Conservation (phyloP, 352 stramenopile species). For the Phytopythium litorale region DNA sequence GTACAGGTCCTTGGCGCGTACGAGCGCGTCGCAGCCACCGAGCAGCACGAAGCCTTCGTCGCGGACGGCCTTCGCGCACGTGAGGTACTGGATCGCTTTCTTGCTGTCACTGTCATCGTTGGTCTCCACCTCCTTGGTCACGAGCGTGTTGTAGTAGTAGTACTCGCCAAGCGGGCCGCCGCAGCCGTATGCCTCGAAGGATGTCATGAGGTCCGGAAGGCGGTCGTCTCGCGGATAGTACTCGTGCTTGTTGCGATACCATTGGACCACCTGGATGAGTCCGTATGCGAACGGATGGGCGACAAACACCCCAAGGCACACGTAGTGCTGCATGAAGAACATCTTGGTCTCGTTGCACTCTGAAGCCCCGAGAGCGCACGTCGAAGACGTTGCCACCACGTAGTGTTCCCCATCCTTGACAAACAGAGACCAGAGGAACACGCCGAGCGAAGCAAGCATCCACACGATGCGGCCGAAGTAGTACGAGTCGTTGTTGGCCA, state of each 20-base stretch:
- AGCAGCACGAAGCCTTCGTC: slow-evolving; percentile 36
- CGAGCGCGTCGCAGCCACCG: slow-evolving; percentile 23
- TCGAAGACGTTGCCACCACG: slow-evolving; percentile 14
- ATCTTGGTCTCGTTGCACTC: slow-evolving; percentile 20
- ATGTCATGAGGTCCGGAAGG: slow-evolving; percentile 20
- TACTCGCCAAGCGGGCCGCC: slow-evolving; percentile 24
- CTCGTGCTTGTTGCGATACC: slow-evolving; percentile 21
- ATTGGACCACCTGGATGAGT: slow-evolving; percentile 31
- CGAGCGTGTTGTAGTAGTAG: slow-evolving; percentile 39
- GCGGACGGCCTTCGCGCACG: slow-evolving; percentile 26
- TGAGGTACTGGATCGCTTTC: slow-evolving; percentile 18
- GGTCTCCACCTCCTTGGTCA: slow-evolving; percentile 13
- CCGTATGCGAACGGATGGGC: slow-evolving; percentile 26
- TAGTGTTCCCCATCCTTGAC: slow-evolving; percentile 16
- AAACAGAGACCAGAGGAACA: slow-evolving; percentile 28
- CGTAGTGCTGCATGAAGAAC: slow-evolving; percentile 26
- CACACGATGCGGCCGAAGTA: slow-evolving; percentile 27
- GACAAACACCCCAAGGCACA: slow-evolving; percentile 21
- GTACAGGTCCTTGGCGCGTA: slow-evolving; percentile 35
- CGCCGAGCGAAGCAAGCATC: slow-evolving; percentile 23
- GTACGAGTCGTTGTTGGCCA: slow-evolving; percentile 40
- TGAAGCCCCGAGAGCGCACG: slow-evolving; percentile 15
- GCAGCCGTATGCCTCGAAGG: slow-evolving; percentile 31
- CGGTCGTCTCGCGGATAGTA: slow-evolving; percentile 24
- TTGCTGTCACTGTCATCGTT: background rate